These are phyloP conservation scores for Diaporthe sp. DNA, from an alignment of 2,329 filamentous ascomycete genomes.

Conservation along the genomic window DNA sequence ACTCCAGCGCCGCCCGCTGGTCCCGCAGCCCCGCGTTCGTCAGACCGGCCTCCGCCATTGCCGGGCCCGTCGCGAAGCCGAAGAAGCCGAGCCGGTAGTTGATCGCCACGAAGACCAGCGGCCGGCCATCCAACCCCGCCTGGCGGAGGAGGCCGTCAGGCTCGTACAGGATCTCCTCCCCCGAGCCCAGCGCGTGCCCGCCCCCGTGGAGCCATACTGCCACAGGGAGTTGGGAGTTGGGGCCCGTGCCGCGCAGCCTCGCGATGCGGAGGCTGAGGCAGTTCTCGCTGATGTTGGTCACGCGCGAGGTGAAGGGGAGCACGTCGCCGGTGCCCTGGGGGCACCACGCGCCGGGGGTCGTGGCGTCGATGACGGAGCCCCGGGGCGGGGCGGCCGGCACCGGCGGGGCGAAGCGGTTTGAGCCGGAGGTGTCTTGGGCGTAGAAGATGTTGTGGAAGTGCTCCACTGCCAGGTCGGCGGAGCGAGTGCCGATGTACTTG, in stretches of 20 bases:
- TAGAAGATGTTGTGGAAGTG: constrained; percentile 51
- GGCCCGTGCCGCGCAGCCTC: constrained; percentile 37
- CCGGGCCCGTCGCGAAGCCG: constrained; percentile 45
- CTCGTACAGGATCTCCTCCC: constrained; percentile 44
- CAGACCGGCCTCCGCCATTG: constrained; percentile 43
- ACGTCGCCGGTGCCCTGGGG: constrained; percentile 45
- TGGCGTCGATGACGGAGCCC: constrained; percentile 48
- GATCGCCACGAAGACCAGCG: constrained; percentile 45
- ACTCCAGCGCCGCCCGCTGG: constrained; percentile 50
- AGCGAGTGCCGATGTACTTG: constrained; percentile 46
- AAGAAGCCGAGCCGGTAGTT: constrained; percentile 47
- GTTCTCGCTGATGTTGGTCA: constrained; percentile 46
- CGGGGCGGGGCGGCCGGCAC: constrained; percentile 42
- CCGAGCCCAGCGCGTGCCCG: constrained; percentile 44
- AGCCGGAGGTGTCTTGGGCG: constrained; percentile 48
- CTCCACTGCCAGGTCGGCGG: constrained; percentile 45
- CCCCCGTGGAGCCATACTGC: constrained; percentile 47
- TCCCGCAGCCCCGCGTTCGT: constrained; percentile 50
- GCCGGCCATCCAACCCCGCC: constrained; percentile 41
- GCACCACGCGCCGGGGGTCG: constrained; percentile 48
- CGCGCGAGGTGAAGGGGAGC: constrained; percentile 43
- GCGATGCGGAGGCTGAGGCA: constrained; percentile 46
- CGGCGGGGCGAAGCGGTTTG: constrained; percentile 50
- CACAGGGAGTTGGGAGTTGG: constrained; percentile 43
- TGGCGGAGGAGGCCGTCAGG: constrained; percentile 46